phyloP scores from a whole-genome alignment of 495 filamentous ascomycete species.

The Penicillium lagena region DNA sequence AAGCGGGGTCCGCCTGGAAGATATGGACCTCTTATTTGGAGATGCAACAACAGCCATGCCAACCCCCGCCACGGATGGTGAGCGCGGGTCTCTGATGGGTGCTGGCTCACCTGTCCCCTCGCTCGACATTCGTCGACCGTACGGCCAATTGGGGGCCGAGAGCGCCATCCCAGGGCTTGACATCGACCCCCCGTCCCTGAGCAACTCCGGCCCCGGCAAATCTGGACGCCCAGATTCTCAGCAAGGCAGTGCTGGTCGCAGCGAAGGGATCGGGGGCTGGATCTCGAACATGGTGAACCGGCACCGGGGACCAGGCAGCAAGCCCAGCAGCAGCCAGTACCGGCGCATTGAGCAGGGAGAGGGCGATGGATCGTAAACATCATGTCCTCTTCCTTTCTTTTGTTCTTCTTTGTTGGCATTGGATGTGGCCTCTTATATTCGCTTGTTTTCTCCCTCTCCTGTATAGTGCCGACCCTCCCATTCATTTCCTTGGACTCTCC shows the following conservation, averaged over 20 bases:
- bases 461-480: too few relatives aligned
- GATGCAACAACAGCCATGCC: conserved; percentile 78
- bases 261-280: conserved; percentile 62
- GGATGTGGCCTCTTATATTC: too few relatives aligned
- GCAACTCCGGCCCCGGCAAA: conserved; percentile 40
- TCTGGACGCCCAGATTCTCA: conserved; percentile 23
- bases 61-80: conserved; percentile 61
- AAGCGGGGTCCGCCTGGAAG: conserved; percentile 87
- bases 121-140: conserved; percentile 60
- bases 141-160: conserved; percentile 45
- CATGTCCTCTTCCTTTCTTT: too few relatives aligned
- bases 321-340: conserved; percentile 49
- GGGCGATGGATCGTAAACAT: not conserved
- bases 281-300: conserved; percentile 58
- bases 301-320: conserved; percentile 40
- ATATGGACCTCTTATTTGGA: conserved; percentile 89
- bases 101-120: conserved; percentile 70
- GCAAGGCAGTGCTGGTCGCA: conserved; percentile 17
- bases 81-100: conserved; percentile 69
- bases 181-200: conserved; percentile 59
- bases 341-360: conserved; percentile 12
- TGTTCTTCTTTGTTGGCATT: too few relatives aligned
- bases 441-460: too few relatives aligned
- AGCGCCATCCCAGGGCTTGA: conserved; percentile 66
- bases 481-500: too few relatives aligned